These are phyloP conservation scores for Apophysomyces trapeziformis DNA, from an alignment of 371 early-diverging fungal species.

Conservation along the genomic window DNA sequence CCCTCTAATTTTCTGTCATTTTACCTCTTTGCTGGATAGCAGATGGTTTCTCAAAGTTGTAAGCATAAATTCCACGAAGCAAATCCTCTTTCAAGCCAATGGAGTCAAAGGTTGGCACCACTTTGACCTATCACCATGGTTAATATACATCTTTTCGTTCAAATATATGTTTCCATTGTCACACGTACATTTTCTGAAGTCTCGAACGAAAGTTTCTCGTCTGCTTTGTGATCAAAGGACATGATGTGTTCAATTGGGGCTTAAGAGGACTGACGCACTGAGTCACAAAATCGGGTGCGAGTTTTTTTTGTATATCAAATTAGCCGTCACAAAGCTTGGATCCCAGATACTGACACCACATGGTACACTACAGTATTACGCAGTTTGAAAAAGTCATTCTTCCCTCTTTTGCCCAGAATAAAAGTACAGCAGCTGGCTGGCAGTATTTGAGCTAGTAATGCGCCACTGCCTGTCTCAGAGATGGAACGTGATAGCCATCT, in stretches of 20 bases:
- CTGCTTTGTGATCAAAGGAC: constrained; percentile 53
- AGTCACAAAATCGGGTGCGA: not conserved
- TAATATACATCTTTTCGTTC: not conserved
- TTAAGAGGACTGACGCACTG: not conserved
- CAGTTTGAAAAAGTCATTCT: too few relatives aligned
- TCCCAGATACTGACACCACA: too few relatives aligned
- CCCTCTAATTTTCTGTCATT: constrained; percentile 92
- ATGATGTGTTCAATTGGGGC: constrained; percentile 18
- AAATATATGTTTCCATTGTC: not conserved
- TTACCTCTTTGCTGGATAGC: constrained; percentile 97
- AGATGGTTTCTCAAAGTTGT: constrained; percentile 86
- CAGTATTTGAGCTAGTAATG: too few relatives aligned
- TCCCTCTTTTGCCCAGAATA: too few relatives aligned
- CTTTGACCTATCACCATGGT: constrained; percentile 47
- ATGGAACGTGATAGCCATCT: too few relatives aligned
- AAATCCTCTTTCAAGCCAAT: constrained; percentile 94
- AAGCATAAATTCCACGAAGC: constrained; percentile 97
- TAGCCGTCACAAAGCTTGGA: too few relatives aligned
- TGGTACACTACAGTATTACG: too few relatives aligned
- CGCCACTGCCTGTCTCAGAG: too few relatives aligned
- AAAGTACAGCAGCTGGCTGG: too few relatives aligned
- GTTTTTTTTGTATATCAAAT: too few relatives aligned
- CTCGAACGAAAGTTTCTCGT: constrained; percentile 69
- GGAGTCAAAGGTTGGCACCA: constrained; percentile 90
- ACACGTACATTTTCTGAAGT: constrained; percentile 68